Evolutionary conservation across 805 yeast species (phyloP).

Genomic region (Scheffersomyces spartinae): DNA sequence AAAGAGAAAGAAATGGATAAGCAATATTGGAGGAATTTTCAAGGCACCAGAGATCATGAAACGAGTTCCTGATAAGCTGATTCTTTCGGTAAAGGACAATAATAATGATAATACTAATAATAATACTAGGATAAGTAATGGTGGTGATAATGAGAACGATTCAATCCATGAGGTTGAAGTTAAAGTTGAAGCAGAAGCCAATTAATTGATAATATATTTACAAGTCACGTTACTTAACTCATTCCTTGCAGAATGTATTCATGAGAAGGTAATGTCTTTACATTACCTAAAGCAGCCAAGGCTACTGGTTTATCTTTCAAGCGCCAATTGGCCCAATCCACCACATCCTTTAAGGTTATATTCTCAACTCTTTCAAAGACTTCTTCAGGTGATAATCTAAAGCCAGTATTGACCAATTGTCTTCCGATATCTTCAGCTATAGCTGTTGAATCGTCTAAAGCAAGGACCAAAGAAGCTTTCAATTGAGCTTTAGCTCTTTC

Average conservation of each 20-base stretch:
- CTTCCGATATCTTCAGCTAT: slow-evolving; percentile 97
- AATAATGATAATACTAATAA: slow-evolving; percentile 3
- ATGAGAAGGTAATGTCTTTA: slow-evolving; percentile 59
- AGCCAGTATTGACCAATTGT: slow-evolving; percentile 91
- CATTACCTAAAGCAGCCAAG: slow-evolving; percentile 84
- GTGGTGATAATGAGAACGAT: neutral
- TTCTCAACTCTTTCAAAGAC: slow-evolving; percentile 65
- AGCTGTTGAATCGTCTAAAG: slow-evolving; percentile 91
- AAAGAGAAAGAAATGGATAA: slow-evolving; percentile 81
- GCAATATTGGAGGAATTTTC: slow-evolving; percentile 81
- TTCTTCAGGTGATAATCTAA: slow-evolving; percentile 59
- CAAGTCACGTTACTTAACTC: slow-evolving; percentile 11
- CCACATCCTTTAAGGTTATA: slow-evolving; percentile 69
- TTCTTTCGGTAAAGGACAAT: slow-evolving; percentile 28
- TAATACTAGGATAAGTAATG: slow-evolving; percentile 2
- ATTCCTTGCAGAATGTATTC: slow-evolving; percentile 37
- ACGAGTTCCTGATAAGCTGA: slow-evolving; percentile 54
- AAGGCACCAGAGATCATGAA: slow-evolving; percentile 57
- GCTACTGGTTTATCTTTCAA: slow-evolving; percentile 72
- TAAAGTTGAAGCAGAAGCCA: too few relatives aligned
- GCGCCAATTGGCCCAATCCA: slow-evolving; percentile 80
- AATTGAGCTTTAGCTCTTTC: slow-evolving; percentile 91
- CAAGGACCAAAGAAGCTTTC: slow-evolving; percentile 80
- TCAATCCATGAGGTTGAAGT: too few relatives aligned
- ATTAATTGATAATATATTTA: too few relatives aligned